These are phyloP conservation scores for Pinus tabuliformis DNA, from an alignment of 75 land plant genomes.

Conservation along the genomic window DNA sequence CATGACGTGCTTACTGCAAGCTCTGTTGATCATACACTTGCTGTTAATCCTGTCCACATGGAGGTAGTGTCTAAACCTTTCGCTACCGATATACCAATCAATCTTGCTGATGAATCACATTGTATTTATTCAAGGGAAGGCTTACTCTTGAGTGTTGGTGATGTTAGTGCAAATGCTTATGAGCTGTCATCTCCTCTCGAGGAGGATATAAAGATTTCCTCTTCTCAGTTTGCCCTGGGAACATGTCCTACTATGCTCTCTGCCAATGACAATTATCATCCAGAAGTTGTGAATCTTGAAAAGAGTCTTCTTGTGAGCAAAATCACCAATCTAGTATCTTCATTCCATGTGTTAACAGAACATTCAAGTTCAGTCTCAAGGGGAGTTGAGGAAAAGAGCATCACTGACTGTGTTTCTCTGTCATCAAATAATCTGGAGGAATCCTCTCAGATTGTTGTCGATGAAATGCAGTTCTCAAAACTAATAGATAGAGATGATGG, in stretches of 20 bases:
- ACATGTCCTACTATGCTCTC: neutral
- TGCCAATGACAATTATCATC: neutral
- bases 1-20: neutral
- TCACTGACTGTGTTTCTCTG: neutral
- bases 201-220: neutral
- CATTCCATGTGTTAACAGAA: conserved; percentile 1
- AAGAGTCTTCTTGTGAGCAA: neutral
- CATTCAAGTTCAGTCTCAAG: neutral
- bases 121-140: neutral
- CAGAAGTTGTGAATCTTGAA: neutral
- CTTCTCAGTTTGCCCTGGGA: neutral
- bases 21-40: neutral
- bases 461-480: conserved; percentile 5
- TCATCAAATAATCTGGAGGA: conserved; percentile 3
- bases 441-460: neutral
- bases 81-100: neutral
- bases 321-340: neutral
- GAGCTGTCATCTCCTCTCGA: conserved; percentile 1
- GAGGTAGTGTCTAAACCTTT: neutral
- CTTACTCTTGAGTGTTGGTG: conserved; percentile 4
- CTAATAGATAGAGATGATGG: conserved; percentile 5
- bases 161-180: neutral
- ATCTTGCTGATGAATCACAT: neutral
- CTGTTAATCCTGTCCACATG: neutral
- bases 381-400: neutral